Percentiles rank a stretch among this genome's conserved stretches.
These are phyloP conservation scores for Aspergillus sp. DNA, from an alignment of 2,329 filamentous ascomycete genomes.

Conservation along the genomic window DNA sequence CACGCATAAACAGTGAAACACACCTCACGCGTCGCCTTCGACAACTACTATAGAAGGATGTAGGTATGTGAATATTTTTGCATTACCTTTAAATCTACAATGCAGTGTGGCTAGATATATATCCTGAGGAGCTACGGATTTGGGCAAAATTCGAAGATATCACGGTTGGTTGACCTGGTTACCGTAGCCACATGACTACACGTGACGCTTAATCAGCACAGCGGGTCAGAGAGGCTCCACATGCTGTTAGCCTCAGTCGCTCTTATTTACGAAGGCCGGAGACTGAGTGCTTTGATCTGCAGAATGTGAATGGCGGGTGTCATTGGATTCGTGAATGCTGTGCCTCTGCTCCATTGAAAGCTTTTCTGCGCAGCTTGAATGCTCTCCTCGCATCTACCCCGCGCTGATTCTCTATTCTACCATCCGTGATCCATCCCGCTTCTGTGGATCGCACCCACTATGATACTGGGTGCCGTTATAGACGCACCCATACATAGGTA, in stretches of 20 bases:
- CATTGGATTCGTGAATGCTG: constrained; percentile 1
- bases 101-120: neutral
- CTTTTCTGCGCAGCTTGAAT: neutral
- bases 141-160: neutral
- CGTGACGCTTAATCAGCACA: constrained; percentile 21
- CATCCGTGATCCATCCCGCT: constrained; percentile 5
- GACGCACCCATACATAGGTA: neutral
- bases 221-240: constrained; percentile 12
- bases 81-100: neutral
- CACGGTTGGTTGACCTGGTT: constrained; percentile 20
- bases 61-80: neutral
- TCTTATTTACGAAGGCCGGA: constrained; percentile 1
- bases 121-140: neutral
- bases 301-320: neutral
- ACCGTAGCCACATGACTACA: constrained; percentile 19
- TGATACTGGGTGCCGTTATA: constrained; percentile 13
- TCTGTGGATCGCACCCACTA: constrained; percentile 12
- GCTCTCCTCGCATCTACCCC: neutral
- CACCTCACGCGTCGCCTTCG: neutral
- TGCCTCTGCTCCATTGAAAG: neutral
- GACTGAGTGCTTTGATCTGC: constrained; percentile 1
- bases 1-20: neutral
- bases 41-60: neutral
- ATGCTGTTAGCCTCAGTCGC: constrained; percentile 3
- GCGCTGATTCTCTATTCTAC: neutral